phyloP scores from a whole-genome alignment of 768 basidiomycete species.

The button mushroom (Agaricus bisporus) region DNA sequence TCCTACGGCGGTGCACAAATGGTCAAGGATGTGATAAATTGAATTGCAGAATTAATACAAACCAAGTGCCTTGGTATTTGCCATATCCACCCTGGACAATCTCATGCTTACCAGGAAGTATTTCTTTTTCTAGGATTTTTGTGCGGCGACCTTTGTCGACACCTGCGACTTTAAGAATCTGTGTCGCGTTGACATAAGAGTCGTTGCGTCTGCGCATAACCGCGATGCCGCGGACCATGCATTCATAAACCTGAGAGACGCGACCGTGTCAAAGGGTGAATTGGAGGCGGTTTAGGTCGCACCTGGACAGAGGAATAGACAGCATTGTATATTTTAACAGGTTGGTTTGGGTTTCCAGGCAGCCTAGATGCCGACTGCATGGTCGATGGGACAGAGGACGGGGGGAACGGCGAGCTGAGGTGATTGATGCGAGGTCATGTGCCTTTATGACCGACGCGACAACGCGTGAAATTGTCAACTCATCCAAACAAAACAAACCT shows the following conservation, averaged over 20 bases:
- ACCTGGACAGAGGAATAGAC: constrained; percentile 89
- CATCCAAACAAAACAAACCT: constrained; percentile 19
- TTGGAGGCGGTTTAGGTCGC: constrained; percentile 10
- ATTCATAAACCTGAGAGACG: constrained; percentile 82
- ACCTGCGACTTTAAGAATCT: constrained; percentile 98
- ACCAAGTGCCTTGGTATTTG: constrained; percentile 99
- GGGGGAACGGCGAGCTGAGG: constrained; percentile 22
- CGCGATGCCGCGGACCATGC: constrained; percentile 96
- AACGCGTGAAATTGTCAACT: constrained; percentile 28
- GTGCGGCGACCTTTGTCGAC: constrained; percentile 95
- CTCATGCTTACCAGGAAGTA: constrained; percentile 91
- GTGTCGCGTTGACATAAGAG: constrained; percentile 97
- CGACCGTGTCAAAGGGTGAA: constrained; percentile 28
- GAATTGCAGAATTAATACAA: constrained; percentile 19
- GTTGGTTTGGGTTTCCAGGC: constrained; percentile 39
- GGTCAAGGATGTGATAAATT: constrained; percentile 14
- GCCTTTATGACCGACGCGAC: constrained; percentile 27
- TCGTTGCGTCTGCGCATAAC: constrained; percentile 96
- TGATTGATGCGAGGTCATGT: constrained; percentile 27
- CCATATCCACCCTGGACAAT: constrained; percentile 99
- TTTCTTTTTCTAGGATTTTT: constrained; percentile 96
- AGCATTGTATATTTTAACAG: constrained; percentile 88
- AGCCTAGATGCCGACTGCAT: constrained; percentile 44
- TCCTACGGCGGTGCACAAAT: constrained; percentile 46
- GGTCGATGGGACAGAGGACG: constrained; percentile 18